phyloP scores from a whole-genome alignment of 768 basidiomycete species.

The Amylocystis lapponica region DNA sequence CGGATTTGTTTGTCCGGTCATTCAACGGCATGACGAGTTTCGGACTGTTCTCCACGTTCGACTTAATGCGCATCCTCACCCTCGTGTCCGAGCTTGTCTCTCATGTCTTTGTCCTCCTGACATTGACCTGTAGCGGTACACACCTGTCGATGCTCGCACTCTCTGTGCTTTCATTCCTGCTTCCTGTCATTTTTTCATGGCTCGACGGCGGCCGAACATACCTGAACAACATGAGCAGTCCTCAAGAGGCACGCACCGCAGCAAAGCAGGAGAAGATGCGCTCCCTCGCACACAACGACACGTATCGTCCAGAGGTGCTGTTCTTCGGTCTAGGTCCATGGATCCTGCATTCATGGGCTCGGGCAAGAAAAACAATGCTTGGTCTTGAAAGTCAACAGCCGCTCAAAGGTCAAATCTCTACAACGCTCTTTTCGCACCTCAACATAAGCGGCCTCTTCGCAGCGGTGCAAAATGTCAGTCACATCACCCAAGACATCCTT shows the following conservation, averaged over 20 bases:
- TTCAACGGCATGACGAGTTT: conserved; percentile 70
- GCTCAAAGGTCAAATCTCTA: conserved; percentile 9
- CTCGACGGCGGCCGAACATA: conserved; percentile 36
- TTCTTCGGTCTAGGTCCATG: conserved; percentile 82
- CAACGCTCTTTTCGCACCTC: conserved; percentile 21
- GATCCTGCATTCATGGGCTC: conserved; percentile 76
- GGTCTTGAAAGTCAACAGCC: conserved; percentile 44
- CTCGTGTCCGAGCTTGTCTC: conserved; percentile 67
- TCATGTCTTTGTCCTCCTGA: conserved; percentile 61
- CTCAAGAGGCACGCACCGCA: conserved; percentile 55
- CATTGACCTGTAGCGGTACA: conserved; percentile 49
- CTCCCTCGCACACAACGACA: conserved; percentile 67
- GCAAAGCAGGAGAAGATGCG: conserved; percentile 74
- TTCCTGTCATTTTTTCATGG: conserved; percentile 48
- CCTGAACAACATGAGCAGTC: conserved; percentile 40
- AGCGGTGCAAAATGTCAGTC: conserved; percentile 67
- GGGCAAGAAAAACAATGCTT: conserved; percentile 52
- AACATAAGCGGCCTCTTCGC: conserved; percentile 60
- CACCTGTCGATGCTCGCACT: conserved; percentile 54
- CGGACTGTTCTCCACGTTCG: conserved; percentile 75
- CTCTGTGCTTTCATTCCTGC: conserved; percentile 52
- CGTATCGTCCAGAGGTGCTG: conserved; percentile 73
- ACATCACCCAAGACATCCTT: neutral
- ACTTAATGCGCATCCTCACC: conserved; percentile 69
- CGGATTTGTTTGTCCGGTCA: conserved; percentile 78